Evolutionary conservation across 257 asterid species (phyloP), one percentile per base, ranked within the genome.

Genomic region (Nicotiana attenuata): DNA sequence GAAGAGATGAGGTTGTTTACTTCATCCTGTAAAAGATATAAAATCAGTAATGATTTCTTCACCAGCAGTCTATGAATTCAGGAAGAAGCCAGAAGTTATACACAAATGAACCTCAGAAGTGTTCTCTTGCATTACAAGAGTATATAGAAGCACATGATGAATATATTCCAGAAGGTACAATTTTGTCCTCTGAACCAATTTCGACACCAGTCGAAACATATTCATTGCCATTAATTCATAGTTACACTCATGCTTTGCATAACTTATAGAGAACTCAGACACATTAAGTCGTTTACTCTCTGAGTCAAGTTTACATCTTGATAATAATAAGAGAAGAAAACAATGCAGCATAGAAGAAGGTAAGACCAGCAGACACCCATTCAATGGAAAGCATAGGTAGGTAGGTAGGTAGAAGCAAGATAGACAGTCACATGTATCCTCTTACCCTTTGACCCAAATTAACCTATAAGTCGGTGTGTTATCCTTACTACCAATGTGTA

Each of bases 1-100:
- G 88, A 82, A 73, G 56, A 81, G 52, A 94, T 90, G 82, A 96
- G 98, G 75, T 88, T 91, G 82, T 89, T 91, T 63, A 96, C 97
- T 88, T 96, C 99, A 85, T 90, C 93, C 98, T 96, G 91, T 88
- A 86, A 69, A 83, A 81, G 60, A 75, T 60, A 75, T 50, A 2
- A 50, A 75, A 7, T 50, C 63, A 75, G 41, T 15, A 8, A 26
- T 15, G 61, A 24, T 73, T 73, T 47, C 79, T 75, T 15, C 79
- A 67, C 53, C 2, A 67, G 76, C 24, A 9, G 5, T 67, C 53
- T 19, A 19, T 67, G 15, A 17, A 33, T 67, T 67, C 53, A 33
- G 3, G 75, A 66, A 66, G 75, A 66, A 31, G 47, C 15, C 2
- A 17, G 76, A 66, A 67, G 28, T 38, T 67, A 33, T 38, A 67